phyloP scores from a whole-genome alignment of 805 yeast genomes.

The Vanderwaltozyma tropicalis region DNA sequence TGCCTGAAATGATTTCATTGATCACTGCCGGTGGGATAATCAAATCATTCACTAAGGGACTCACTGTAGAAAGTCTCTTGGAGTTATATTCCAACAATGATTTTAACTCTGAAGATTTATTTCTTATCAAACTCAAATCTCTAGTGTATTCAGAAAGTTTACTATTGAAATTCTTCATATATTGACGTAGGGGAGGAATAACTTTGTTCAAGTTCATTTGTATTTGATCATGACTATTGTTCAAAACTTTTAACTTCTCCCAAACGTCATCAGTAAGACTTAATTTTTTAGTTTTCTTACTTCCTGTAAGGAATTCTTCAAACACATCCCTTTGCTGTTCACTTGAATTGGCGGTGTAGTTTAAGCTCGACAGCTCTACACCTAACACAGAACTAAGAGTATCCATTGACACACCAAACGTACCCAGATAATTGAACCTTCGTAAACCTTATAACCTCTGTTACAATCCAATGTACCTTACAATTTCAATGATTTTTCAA shows the following conservation, averaged over 20 bases:
- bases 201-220: slow-evolving; percentile 18
- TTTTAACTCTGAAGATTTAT: slow-evolving; percentile 40
- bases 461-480: no score
- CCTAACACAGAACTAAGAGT: slow-evolving; percentile 9
- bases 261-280: neutral
- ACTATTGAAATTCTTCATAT: slow-evolving; percentile 45
- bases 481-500: no score
- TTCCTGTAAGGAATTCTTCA: neutral
- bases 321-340: neutral
- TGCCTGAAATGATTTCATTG: slow-evolving; percentile 45
- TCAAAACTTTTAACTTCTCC: slow-evolving; percentile 11
- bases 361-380: neutral
- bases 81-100: slow-evolving; percentile 39
- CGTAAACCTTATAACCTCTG: no score
- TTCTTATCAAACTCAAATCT: slow-evolving; percentile 53
- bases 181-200: slow-evolving; percentile 40
- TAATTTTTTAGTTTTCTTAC: neutral
- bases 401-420: slow-evolving; percentile 7
- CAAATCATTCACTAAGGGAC: slow-evolving; percentile 68
- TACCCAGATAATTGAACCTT: neutral
- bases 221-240: slow-evolving; percentile 11
- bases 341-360: neutral
- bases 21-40: slow-evolving; percentile 67
- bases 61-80: slow-evolving; percentile 40
- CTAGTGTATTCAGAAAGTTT: slow-evolving; percentile 46